Conservation (phyloP, 306 rosid genomes). For the Quercus suber region DNA sequence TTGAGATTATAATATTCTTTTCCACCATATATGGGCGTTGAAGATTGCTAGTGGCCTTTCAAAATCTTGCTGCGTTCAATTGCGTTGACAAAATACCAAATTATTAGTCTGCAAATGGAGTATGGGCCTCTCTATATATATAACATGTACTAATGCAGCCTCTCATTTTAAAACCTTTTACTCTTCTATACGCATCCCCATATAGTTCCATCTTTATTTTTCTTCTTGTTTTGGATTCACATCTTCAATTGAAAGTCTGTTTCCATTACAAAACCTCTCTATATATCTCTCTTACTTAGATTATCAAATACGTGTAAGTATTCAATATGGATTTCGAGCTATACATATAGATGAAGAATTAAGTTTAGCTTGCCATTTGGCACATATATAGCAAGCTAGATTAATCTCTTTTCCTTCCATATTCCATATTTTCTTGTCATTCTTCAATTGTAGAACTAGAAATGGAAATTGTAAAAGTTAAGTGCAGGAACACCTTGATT, state of each 20-base stretch:
- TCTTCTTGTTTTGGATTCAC: neutral
- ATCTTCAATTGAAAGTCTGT: too few species aligned
- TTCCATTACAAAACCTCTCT: neutral
- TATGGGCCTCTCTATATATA: neutral
- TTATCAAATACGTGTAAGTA: neutral
- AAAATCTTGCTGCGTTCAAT: neutral
- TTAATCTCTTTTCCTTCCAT: neutral
- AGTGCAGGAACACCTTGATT: conserved; percentile 29
- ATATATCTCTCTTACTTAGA: neutral
- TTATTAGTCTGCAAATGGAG: neutral
- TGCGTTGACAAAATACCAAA: neutral
- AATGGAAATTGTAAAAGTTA: conserved; percentile 34
- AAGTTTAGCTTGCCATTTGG: neutral
- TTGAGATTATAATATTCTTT: neutral
- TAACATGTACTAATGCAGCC: too few species aligned
- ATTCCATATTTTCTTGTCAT: neutral
- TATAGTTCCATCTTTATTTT: neutral
- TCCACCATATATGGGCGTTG: neutral
- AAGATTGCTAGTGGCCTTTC: neutral
- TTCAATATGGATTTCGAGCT: neutral
- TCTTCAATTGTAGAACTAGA: neutral
- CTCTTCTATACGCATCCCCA: neutral
- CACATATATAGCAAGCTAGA: neutral
- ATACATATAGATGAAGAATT: neutral
- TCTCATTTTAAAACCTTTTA: neutral